Conservation (phyloP, 192 early-diverging fungal species). For the Linnemannia schmuckeri region DNA sequence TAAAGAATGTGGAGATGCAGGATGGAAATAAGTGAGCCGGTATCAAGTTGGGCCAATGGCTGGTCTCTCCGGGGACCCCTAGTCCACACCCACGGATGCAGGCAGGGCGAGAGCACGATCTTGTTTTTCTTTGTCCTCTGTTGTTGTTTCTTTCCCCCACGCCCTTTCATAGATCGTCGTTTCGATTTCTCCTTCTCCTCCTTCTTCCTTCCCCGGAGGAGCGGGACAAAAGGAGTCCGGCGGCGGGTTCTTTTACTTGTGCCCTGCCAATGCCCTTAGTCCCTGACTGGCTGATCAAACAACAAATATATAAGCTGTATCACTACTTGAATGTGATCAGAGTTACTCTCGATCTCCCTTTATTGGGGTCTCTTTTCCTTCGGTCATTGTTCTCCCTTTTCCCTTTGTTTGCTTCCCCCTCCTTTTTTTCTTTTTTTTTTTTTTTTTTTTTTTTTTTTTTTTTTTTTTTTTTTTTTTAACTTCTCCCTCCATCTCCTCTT, state of each 20-base stretch:
- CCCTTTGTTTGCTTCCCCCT: slow-evolving; percentile 6
- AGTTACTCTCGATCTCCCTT: background rate
- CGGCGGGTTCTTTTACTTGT: too few relatives aligned
- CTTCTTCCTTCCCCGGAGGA: background rate
- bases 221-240: background rate
- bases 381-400: background rate
- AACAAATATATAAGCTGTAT: background rate
- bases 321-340: background rate
- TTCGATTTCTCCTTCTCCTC: background rate
- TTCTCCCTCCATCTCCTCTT: background rate
- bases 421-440: background rate
- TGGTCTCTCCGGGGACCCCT: slow-evolving; percentile 9
- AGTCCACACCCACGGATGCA: background rate
- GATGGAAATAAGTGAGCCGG: background rate
- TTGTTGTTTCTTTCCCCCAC: background rate
- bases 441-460: background rate
- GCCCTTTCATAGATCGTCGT: background rate
- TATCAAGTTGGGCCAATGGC: background rate
- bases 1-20: background rate
- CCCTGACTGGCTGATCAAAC: background rate
- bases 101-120: background rate
- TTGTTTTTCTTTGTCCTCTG: background rate
- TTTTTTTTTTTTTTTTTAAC: background rate
- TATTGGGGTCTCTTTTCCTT: background rate
- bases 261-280: background rate